Evolutionary conservation across 2,329 filamentous ascomycete species (phyloP).

Genomic region (Capronia coronata): DNA sequence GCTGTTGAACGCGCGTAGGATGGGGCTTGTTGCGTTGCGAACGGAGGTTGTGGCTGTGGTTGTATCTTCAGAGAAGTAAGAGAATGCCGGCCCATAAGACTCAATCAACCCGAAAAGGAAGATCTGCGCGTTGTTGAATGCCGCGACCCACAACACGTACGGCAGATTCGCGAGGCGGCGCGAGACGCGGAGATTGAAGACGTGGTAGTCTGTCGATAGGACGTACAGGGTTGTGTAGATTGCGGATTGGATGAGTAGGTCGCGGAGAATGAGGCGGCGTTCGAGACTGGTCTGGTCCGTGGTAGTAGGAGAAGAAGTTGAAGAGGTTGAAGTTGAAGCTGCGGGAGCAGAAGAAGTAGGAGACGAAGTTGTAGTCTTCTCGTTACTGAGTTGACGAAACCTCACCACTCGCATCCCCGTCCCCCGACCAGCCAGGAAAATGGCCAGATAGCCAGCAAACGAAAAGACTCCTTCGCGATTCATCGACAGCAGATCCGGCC

Average conservation of each 20-base stretch:
- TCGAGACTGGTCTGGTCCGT: slow-evolving; percentile 2
- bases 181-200: slow-evolving; percentile 69
- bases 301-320: too few species aligned
- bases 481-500: slow-evolving; percentile 68
- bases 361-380: background rate
- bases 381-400: slow-evolving; percentile 1
- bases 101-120: slow-evolving; percentile 73
- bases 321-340: background rate
- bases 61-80: slow-evolving; percentile 53
- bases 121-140: slow-evolving; percentile 82
- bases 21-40: slow-evolving; percentile 64
- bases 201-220: slow-evolving; percentile 59
- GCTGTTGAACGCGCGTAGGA: slow-evolving; percentile 79
- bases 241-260: slow-evolving; percentile 13
- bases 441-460: slow-evolving; percentile 86
- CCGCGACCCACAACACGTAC: slow-evolving; percentile 86
- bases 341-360: background rate
- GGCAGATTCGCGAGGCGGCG: slow-evolving; percentile 86
- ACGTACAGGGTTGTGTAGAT: slow-evolving; percentile 67
- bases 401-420: slow-evolving; percentile 68
- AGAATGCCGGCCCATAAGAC: slow-evolving; percentile 40
- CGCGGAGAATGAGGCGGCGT: slow-evolving; percentile 14
- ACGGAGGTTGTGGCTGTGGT: too few species aligned
- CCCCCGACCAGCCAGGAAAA: slow-evolving; percentile 85
- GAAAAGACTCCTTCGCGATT: slow-evolving; percentile 96